A percentile compares a stretch with the other conserved stretches of the same genome.
phyloP scores from a whole-genome alignment of 371 early-diverging fungal genomes.

The Globomyces sp. region DNA sequence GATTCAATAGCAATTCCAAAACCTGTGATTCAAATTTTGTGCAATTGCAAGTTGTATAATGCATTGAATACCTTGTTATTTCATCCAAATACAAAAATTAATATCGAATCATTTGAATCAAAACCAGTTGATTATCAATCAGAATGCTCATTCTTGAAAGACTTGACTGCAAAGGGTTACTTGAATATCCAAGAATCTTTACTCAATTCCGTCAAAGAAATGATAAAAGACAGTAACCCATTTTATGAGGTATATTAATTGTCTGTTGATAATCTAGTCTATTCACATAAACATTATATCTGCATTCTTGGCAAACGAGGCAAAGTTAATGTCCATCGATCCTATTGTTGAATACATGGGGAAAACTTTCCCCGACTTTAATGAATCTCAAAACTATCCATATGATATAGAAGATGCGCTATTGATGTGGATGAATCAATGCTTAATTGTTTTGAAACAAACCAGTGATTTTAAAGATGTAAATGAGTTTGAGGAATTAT shows the following conservation, averaged over 20 bases:
- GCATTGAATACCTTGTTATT: constrained; percentile 7
- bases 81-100: background rate
- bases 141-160: constrained; percentile 24
- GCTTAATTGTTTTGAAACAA: constrained; percentile 17
- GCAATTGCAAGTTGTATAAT: constrained; percentile 27
- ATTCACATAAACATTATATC: constrained; percentile 18
- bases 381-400: constrained; percentile 18
- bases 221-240: constrained; percentile 38
- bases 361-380: constrained; percentile 13
- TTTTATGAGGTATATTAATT: constrained; percentile 35
- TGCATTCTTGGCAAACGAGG: constrained; percentile 1
- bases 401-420: constrained; percentile 46
- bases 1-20: background rate
- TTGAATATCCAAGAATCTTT: constrained; percentile 30
- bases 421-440: constrained; percentile 37
- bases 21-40: constrained; percentile 11
- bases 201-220: constrained; percentile 30
- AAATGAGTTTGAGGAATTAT: constrained; percentile 25
- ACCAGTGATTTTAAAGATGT: constrained; percentile 3
- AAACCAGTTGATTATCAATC: constrained; percentile 1
- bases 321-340: background rate
- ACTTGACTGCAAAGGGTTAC: constrained; percentile 24
- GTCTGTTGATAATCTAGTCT: constrained; percentile 1
- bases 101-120: background rate
- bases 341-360: constrained; percentile 8